Base-by-base conservation (phyloP, 169 alveolate genomes). In the Eimeria necatrix region DNA sequence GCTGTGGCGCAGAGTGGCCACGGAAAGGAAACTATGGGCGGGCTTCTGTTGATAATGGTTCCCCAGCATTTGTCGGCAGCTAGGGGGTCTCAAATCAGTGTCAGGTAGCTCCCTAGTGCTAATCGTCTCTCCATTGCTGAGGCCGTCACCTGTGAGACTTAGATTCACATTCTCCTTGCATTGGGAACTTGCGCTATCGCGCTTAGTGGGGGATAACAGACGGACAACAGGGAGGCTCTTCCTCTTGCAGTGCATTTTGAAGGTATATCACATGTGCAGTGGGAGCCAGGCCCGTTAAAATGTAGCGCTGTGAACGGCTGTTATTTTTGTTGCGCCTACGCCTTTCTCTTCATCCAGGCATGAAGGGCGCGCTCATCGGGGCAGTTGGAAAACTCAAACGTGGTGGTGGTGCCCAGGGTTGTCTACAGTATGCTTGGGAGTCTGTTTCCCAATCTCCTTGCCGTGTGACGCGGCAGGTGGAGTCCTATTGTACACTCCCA, bases 201-300 rank as follows among this genome's bases (percentile, higher is more conserved):
- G 56, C 76, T 20, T 24, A 24, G 76, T 26, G 56, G 74, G 32
- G n/a, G 74, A 26, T 1, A 16, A n/a, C 73, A 14, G 74, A 14
- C 91, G 52, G 59, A 16, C 18, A 24, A 56, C 12, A 4, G 91
- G 41, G 4, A 51, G 41, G 0, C 53, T 51, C 18, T 83, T 83
- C 91, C 91, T 52, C 4, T 70, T 74, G 73, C 76, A 56, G 53
- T 56, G 26, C 91, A 83, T 83, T 83, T 32, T 83, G n/a, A 4
- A 10, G 60, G 10, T 53, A 32, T 20, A 26, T 32, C 16, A 73
- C 26, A 56, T n/a, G 70, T 2, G 68, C 41, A 32, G 41, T 32
- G 41, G 41, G 41, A 32, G 41, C 41, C 41, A 32, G 41, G 41
- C 3, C 41, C 41, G 41, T 32, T 32, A 32, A 32, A 2, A 32